Conservation (phyloP, 1,284 basidiomycete species). For the Chiua sp. region DNA sequence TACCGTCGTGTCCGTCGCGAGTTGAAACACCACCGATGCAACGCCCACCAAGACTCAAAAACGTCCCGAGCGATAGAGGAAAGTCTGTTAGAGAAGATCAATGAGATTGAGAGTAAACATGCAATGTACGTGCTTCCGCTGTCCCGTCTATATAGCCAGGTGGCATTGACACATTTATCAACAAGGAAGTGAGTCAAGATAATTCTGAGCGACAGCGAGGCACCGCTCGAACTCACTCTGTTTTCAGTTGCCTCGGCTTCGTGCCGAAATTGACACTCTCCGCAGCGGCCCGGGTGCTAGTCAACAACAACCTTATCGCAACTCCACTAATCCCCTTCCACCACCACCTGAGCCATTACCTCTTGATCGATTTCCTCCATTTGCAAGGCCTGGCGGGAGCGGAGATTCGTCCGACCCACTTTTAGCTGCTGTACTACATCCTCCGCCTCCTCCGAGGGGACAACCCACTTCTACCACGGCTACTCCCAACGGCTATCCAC, state of each 20-base stretch:
- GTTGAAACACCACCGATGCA: constrained; percentile 33
- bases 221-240: constrained; percentile 24
- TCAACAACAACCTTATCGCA: constrained; percentile 22
- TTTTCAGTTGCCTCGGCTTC: constrained; percentile 38
- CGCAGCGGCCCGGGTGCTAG: constrained; percentile 25
- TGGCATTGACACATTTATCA: constrained; percentile 18
- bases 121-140: constrained; percentile 26
- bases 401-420: constrained; percentile 21
- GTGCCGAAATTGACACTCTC: constrained; percentile 37
- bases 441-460: constrained; percentile 31
- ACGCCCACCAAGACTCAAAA: constrained; percentile 40
- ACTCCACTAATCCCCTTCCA: constrained; percentile 49
- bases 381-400: constrained; percentile 38
- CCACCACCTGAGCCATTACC: constrained; percentile 53
- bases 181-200: constrained; percentile 38
- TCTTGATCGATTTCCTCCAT: constrained; percentile 44
- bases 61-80: constrained; percentile 42
- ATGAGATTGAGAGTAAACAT: constrained; percentile 34
- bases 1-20: constrained; percentile 36
- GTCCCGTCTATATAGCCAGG: constrained; percentile 1
- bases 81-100: constrained; percentile 35
- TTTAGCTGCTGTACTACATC: constrained; percentile 31
- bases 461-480: constrained; percentile 5
- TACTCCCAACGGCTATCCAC: constrained; percentile 16
- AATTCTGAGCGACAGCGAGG: constrained; percentile 2